Evolutionary conservation across 768 basidiomycete species (phyloP).

Genomic region (Lanmaoa rubissima): DNA sequence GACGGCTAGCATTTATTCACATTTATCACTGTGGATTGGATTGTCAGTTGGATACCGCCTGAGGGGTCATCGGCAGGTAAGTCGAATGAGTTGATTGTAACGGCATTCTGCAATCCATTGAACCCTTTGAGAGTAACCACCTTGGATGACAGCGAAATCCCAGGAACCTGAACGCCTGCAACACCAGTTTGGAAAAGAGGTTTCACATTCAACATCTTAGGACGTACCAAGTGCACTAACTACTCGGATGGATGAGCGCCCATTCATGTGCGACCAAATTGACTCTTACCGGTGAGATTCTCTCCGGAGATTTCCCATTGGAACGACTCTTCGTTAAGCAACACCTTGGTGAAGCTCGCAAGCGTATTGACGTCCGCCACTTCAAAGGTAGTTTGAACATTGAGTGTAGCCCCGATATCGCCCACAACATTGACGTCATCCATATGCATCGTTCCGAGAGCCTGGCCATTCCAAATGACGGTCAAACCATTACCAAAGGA

Average conservation of each 20-base stretch:
- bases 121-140: slow-evolving; percentile 65
- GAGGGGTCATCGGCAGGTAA: slow-evolving; percentile 67
- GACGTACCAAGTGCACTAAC: slow-evolving; percentile 55
- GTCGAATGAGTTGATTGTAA: slow-evolving; percentile 65
- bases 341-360: slow-evolving; percentile 61
- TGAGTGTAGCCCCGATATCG: slow-evolving; percentile 62
- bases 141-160: slow-evolving; percentile 54
- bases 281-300: slow-evolving; percentile 53
- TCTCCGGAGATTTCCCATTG: slow-evolving; percentile 67
- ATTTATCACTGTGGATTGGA: slow-evolving; percentile 58
- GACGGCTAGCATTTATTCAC: slow-evolving; percentile 35
- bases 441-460: slow-evolving; percentile 61
- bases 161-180: slow-evolving; percentile 55
- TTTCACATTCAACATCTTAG: background rate
- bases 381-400: slow-evolving; percentile 52
- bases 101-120: slow-evolving; percentile 62
- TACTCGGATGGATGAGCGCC: slow-evolving; percentile 25
- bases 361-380: slow-evolving; percentile 57
- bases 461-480: slow-evolving; percentile 56
- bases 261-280: background rate
- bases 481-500: slow-evolving; percentile 60
- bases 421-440: slow-evolving; percentile 54
- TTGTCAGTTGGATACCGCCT: slow-evolving; percentile 67
- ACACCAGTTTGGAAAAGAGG: background rate
- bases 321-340: slow-evolving; percentile 65